Conservation (phyloP, 352 stramenopile genomes). For the Globisporangium emineosum region DNA sequence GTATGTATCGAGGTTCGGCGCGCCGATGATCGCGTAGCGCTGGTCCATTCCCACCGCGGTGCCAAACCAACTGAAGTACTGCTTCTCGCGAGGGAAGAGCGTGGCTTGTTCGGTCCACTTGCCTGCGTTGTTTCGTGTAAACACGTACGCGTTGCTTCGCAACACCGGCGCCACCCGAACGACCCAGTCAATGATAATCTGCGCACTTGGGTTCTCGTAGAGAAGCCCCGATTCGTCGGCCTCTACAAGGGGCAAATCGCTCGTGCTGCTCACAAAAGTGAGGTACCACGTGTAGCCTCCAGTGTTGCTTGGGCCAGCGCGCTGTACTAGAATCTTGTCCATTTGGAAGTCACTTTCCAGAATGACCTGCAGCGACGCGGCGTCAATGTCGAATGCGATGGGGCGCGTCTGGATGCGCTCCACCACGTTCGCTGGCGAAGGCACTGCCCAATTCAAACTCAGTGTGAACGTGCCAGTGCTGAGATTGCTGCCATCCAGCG, state of each 20-base stretch:
- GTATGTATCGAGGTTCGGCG: slow-evolving; percentile 91
- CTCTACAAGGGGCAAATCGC: slow-evolving; percentile 56
- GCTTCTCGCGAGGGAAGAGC: slow-evolving; percentile 88
- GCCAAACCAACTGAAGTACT: slow-evolving; percentile 89
- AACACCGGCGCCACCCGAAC: slow-evolving; percentile 55
- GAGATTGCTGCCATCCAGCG: slow-evolving; percentile 18
- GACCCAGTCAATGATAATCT: slow-evolving; percentile 36
- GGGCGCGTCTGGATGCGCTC: slow-evolving; percentile 34
- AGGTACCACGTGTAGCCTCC: slow-evolving; percentile 82
- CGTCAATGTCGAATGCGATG: slow-evolving; percentile 53
- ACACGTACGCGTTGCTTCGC: slow-evolving; percentile 62
- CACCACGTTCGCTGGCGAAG: slow-evolving; percentile 18
- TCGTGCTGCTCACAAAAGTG: slow-evolving; percentile 63
- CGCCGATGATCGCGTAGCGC: slow-evolving; percentile 85
- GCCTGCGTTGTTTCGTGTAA: slow-evolving; percentile 44
- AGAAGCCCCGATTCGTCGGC: slow-evolving; percentile 38
- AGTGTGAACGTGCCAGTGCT: slow-evolving; percentile 49
- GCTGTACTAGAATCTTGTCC: slow-evolving; percentile 65
- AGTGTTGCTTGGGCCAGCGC: slow-evolving; percentile 40
- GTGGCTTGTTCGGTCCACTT: slow-evolving; percentile 91
- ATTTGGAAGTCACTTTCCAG: slow-evolving; percentile 72
- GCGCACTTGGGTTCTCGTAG: slow-evolving; percentile 19
- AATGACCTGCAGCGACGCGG: slow-evolving; percentile 36
- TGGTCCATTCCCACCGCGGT: slow-evolving; percentile 77
- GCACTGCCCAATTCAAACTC: slow-evolving; percentile 27